Conservation (phyloP, 257 asterid genomes). For the Nicotiana otophora region DNA sequence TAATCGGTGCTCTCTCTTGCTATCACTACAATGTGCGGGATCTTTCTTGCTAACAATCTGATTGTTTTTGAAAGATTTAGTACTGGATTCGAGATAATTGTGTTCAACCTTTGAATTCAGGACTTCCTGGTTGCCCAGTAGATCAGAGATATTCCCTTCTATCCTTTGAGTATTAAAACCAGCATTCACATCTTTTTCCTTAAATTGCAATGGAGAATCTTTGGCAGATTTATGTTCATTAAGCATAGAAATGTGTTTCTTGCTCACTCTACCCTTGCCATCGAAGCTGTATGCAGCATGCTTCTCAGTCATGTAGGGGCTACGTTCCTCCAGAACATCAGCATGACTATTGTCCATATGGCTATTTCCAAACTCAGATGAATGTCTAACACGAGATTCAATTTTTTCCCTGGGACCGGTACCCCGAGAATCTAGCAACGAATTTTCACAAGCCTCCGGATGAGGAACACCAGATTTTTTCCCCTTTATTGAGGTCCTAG, state of each 20-base stretch:
- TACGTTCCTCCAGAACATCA: slow-evolving; percentile 14
- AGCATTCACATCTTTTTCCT: slow-evolving; percentile 17
- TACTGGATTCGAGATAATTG: slow-evolving; percentile 22
- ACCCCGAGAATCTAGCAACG: slow-evolving; percentile 17
- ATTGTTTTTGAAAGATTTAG: slow-evolving; percentile 28
- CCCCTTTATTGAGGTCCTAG: slow-evolving; percentile 32
- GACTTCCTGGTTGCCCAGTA: slow-evolving; percentile 23
- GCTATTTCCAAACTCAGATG: slow-evolving; percentile 15
- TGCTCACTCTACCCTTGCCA: slow-evolving; percentile 20
- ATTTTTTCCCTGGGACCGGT: slow-evolving; percentile 13
- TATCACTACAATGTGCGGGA: slow-evolving; percentile 30
- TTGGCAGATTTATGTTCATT: slow-evolving; percentile 26
- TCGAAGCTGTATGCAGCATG: slow-evolving; percentile 17
- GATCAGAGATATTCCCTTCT: slow-evolving; percentile 22
- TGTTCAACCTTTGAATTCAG: slow-evolving; percentile 26
- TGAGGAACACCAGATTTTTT: slow-evolving; percentile 15
- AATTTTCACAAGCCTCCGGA: slow-evolving; percentile 14
- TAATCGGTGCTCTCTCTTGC: slow-evolving; percentile 29
- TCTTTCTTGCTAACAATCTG: slow-evolving; percentile 30
- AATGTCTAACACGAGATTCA: slow-evolving; percentile 9
- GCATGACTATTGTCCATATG: slow-evolving; percentile 17
- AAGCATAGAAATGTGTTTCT: slow-evolving; percentile 9
- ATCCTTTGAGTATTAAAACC: slow-evolving; percentile 13
- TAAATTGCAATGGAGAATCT: slow-evolving; percentile 22
- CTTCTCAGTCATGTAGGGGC: slow-evolving; percentile 11